Base-by-base conservation (phyloP, 2,329 filamentous ascomycete genomes). In the Cadophora sp. region DNA sequence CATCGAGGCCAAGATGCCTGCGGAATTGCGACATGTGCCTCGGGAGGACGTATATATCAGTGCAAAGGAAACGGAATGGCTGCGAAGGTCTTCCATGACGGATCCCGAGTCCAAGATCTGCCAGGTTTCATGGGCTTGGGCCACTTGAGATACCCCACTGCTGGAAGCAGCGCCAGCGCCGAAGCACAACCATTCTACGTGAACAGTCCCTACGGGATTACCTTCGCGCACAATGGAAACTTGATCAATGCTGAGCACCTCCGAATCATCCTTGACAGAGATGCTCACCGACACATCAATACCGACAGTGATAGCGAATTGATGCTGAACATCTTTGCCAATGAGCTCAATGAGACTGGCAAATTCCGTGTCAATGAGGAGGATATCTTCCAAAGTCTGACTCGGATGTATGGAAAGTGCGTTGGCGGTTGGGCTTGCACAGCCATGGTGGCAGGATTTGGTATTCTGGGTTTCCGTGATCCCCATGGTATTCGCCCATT, bases 121-220 rank as follows among this genome's bases (percentile, higher is more conserved):
- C 91, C 93, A 14, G 94, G 94, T 41, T 95, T 88, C 79, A 94
- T 96, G 91, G 93, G 93, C 69, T 85, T 97, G 68, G 91, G 88
- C 50, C 94, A 97, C 79, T 80, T 97, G 73, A 85, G 94, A 78
- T 97, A 97, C 79, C 94, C 94, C 13, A 97, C 94, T 8, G 91
- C 92, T 14, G 94, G 94, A 66, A 96, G 90, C 78, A 92, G 90
- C 72, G 88, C 88, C 66, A 95, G 93, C 75, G 89, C 93, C 8
- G 93, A 97, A 80, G 92, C 93, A 13, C 94, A 97, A 80, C 94
- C 94, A 0, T 97, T 97, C 79, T 97, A 96, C 77, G 93, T 96
- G 74, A 97, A 97, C 82, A 87, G 86, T 66, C 93, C 92, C 0
- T 96, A 93, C 76, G 93, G 93, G 58, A 91, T 96, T 73, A 91